Base-by-base conservation (phyloP, 345 rosid genomes). In the Zanthoxylum bungeanum region DNA sequence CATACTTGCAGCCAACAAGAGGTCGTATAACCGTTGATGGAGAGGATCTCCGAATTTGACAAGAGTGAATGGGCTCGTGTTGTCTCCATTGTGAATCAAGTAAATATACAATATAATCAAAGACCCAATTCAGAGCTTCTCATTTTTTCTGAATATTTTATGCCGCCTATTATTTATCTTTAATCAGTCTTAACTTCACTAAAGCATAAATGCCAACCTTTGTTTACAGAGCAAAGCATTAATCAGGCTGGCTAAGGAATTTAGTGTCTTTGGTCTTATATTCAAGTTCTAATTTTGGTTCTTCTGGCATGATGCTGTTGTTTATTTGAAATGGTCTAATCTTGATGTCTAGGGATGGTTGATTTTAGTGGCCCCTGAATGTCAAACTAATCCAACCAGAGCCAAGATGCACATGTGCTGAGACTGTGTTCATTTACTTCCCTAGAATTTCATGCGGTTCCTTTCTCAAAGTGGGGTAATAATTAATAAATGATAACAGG, bases 81-180 rank as follows among this genome's bases (percentile, higher is more conserved):
- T 63, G 88, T 94, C 82, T 94, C 98, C 77, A 90, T 92, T 33
- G 98, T 94, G 62, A 94, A 94, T 80, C 98, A 94, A 80, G 98
- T 94, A 85, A 31, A 11, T 39, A 39, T 56, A 17, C 60, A 9
- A 36, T 22, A 42, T 31, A 47, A n/a, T 53, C 9, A 52, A 28
- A 39, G 11, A 25, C 24, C 7, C 7, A 8, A 19, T 39, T 16
- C 10, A 34, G 1, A 50, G 33, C 39, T n/a, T 66, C 17, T 39
- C 44, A 60, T n/a, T 36, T 31, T 31, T 8, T n/a, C 9, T 10
- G 34, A 27, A 14, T 66, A 5, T 36, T 52, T 52, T 22, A n/a
- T n/a, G n/a, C n/a, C n/a, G 47, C 46, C 25, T 44, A 21, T 40
- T 37, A 9, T 12, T 44, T 49, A 0, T 46, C 9, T 24, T 51